A percentile compares a stretch with the other conserved stretches of the same genome.
These are phyloP conservation scores for Lophium mytilinum DNA, from an alignment of 495 filamentous ascomycete species.

Conservation along the genomic window DNA sequence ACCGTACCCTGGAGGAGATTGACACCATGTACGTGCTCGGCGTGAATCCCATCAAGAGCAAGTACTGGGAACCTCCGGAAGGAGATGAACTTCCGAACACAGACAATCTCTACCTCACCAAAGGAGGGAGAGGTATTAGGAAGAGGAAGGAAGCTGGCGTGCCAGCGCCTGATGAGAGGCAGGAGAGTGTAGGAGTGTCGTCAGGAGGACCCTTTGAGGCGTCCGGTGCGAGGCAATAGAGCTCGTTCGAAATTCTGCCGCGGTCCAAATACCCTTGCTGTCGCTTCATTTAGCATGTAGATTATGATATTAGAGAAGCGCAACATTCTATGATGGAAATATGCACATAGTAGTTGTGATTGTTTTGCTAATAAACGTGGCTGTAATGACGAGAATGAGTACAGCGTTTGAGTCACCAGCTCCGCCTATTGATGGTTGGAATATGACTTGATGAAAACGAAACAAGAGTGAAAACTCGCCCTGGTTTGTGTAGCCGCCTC, in stretches of 20 bases:
- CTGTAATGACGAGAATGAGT: no score
- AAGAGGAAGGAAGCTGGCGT: constrained; percentile 7
- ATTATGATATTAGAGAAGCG: no score
- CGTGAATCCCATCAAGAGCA: constrained; percentile 58
- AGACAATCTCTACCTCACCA: constrained; percentile 3
- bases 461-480: no score
- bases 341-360: no score
- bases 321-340: no score
- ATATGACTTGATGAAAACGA: no score
- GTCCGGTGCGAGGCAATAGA: not conserved
- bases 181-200: not conserved
- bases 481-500: no score
- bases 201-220: not conserved
- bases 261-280: no score
- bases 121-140: constrained; percentile 12
- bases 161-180: constrained; percentile 2
- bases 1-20: constrained; percentile 65
- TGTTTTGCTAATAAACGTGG: no score
- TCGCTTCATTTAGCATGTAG: no score
- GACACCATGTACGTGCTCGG: constrained; percentile 74
- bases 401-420: no score
- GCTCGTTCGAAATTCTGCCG: not conserved
- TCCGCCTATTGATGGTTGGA: no score
- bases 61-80: constrained; percentile 40
- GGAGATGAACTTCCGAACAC: not conserved